Conservation (phyloP, 2,329 filamentous ascomycete genomes). For the Grosmannia huntii region DNA sequence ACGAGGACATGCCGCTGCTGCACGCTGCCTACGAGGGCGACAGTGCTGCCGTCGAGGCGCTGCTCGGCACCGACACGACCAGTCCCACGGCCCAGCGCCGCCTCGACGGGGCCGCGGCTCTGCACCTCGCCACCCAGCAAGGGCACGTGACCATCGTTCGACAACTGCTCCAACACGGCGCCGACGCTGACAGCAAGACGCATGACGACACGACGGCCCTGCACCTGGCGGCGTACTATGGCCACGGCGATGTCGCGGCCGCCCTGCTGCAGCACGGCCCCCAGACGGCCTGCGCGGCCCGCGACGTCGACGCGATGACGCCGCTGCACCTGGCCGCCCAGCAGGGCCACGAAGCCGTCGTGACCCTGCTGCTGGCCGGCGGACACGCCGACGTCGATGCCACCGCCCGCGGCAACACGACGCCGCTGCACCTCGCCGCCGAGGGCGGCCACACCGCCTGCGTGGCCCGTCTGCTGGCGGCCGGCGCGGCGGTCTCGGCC, state of each 20-base stretch:
- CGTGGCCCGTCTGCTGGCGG: background rate
- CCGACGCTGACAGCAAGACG: background rate
- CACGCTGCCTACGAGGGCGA: background rate
- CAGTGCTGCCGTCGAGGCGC: background rate
- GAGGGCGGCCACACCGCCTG: background rate
- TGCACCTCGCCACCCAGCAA: background rate
- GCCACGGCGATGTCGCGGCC: background rate
- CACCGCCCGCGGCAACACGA: background rate
- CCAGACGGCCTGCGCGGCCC: background rate
- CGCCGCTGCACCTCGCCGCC: background rate
- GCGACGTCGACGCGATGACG: background rate
- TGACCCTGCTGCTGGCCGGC: background rate
- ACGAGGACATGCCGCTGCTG: background rate
- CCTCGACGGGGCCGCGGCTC: background rate
- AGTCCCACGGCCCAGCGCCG: background rate
- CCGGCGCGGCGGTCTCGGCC: background rate
- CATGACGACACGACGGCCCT: background rate
- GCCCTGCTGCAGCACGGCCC: background rate
- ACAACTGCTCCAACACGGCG: background rate
- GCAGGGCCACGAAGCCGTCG: background rate
- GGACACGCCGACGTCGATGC: background rate
- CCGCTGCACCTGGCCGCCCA: background rate
- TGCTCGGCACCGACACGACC: background rate
- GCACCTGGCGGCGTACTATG: background rate
- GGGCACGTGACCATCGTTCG: background rate